Percentiles rank a stretch among this genome's conserved stretches.
Evolutionary conservation across 768 basidiomycete species (phyloP).

Genomic region (Trichaptum fuscoviolaceum): DNA sequence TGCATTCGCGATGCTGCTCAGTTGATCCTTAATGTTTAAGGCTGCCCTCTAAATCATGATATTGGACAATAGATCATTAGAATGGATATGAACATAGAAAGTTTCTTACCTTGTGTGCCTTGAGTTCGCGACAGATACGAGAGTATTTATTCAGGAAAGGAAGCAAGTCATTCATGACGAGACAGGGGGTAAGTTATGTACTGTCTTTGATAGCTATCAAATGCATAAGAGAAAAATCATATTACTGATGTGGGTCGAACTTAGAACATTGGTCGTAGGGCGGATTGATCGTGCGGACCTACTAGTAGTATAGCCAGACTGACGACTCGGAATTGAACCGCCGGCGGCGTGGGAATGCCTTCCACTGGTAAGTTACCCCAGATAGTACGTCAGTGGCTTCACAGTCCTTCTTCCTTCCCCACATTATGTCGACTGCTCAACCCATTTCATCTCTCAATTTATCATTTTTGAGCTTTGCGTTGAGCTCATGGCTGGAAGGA

Average conservation of each 20-base stretch:
- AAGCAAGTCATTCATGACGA: neutral
- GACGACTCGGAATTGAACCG: too few relatives aligned
- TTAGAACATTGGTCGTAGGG: too few relatives aligned
- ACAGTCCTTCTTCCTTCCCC: neutral
- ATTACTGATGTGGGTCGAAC: too few relatives aligned
- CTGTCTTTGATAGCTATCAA: too few relatives aligned
- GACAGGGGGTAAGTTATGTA: neutral
- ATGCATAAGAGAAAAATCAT: too few relatives aligned
- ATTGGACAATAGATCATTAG: neutral
- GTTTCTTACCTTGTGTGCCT: neutral
- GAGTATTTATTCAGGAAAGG: neutral
- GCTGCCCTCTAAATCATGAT: neutral
- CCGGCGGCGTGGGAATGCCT: too few relatives aligned
- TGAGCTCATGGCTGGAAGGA: constrained; percentile 2
- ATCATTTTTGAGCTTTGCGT: neutral
- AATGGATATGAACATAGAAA: neutral
- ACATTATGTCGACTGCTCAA: neutral
- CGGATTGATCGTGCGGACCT: too few relatives aligned
- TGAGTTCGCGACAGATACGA: neutral
- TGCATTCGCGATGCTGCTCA: neutral
- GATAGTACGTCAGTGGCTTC: too few relatives aligned
- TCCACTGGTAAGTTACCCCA: too few relatives aligned
- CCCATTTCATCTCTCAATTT: neutral
- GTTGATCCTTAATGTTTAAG: constrained; percentile 3
- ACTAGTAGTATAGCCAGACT: too few relatives aligned